These are phyloP conservation scores for Debaryomyces hansenii DNA, from an alignment of 805 yeast genomes.

Conservation along the genomic window DNA sequence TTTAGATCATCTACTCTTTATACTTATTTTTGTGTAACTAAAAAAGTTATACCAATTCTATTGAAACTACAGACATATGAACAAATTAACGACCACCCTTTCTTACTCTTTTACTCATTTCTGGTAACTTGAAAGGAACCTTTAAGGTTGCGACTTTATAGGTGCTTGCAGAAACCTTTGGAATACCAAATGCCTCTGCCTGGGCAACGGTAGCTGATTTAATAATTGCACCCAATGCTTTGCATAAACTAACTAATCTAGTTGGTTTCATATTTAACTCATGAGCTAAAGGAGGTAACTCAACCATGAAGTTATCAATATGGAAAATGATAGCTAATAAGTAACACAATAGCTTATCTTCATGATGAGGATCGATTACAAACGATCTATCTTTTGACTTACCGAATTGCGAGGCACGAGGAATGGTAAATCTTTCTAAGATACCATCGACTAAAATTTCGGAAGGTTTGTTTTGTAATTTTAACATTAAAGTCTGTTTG, in stretches of 20 bases:
- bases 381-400: conserved; percentile 75
- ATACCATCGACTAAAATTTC: conserved; percentile 71
- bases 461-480: conserved; percentile 65
- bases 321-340: conserved; percentile 71
- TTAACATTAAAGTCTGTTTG: conserved; percentile 59
- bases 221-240: conserved; percentile 78
- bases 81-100: conserved; percentile 12
- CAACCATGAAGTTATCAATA: conserved; percentile 72
- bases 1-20: not conserved
- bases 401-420: conserved; percentile 65
- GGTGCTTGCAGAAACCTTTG: conserved; percentile 56
- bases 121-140: conserved; percentile 90
- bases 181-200: conserved; percentile 70
- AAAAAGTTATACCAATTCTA: not conserved
- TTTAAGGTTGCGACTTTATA: conserved; percentile 80
- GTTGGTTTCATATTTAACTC: conserved; percentile 82
- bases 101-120: conserved; percentile 66
- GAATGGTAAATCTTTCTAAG: conserved; percentile 67
- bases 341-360: conserved; percentile 82
- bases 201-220: conserved; percentile 72
- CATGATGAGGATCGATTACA: conserved; percentile 81
- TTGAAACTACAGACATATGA: not conserved
- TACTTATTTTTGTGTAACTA: not conserved
- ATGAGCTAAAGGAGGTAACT: conserved; percentile 77
- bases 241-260: conserved; percentile 64